These are phyloP conservation scores for Vitis rotundifolia DNA, from an alignment of 164 flowering plant species.

Conservation along the genomic window DNA sequence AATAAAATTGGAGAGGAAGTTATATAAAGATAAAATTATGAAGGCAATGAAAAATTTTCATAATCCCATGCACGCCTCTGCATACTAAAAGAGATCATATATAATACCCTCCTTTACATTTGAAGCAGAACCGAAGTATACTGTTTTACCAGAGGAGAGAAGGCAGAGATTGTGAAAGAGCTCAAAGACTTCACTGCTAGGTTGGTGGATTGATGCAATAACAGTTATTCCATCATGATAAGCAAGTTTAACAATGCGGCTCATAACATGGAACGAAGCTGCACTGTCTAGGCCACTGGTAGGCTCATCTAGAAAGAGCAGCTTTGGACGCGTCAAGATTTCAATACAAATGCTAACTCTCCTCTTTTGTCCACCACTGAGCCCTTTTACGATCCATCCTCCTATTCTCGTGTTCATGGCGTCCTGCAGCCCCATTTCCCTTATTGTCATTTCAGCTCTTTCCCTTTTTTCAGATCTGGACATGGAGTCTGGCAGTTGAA, in stretches of 20 bases:
- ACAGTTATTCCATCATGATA: conserved; percentile 23
- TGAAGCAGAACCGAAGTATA: conserved; percentile 29
- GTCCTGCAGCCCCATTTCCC: conserved; percentile 31
- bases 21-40: neutral
- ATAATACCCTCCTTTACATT: conserved; percentile 19
- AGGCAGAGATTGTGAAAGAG: conserved; percentile 32
- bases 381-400: conserved; percentile 24
- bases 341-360: conserved; percentile 37
- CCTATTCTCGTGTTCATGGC: conserved; percentile 31
- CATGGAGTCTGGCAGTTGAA: conserved; percentile 37
- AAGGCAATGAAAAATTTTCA: no score
- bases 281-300: conserved; percentile 42
- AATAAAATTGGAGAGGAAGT: neutral
- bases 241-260: conserved; percentile 16
- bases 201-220: conserved; percentile 33
- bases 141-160: conserved; percentile 24
- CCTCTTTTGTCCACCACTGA: conserved; percentile 37
- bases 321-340: conserved; percentile 25
- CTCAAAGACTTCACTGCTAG: conserved; percentile 35
- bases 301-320: conserved; percentile 37
- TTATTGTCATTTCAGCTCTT: conserved; percentile 26
- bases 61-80: no score
- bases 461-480: conserved; percentile 25
- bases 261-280: conserved; percentile 31
- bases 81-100: no score